Base-by-base conservation (phyloP, 2,329 filamentous ascomycete species). In the Scortechinia acanthostroma region DNA sequence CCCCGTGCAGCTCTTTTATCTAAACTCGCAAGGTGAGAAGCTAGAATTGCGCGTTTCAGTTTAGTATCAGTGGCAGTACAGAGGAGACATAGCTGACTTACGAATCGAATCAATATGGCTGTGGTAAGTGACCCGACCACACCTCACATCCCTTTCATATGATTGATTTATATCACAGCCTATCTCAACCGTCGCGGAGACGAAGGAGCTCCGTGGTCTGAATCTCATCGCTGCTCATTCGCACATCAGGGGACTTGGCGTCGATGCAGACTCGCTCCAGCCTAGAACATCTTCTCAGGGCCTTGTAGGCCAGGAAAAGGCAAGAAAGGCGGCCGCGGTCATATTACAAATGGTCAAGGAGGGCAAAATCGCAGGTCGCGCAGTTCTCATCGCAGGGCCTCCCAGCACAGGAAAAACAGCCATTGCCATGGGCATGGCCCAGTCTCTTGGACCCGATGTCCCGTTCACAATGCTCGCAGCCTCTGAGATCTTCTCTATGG, bases 261-360 rank as follows among this genome's bases (percentile, higher is more conserved):
- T 98, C 56, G 91, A 97, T 72, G 72, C 82, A 48, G 90, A 95
- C 59, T 93, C 89, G 4, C 76, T 98, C 52, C 91, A 95, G 58
- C 91, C 93, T 17, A 83, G 91, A 48, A 67, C 78, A 21, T 77
- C 86, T 42, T 95, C 91, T 14, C 93, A 98, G 64, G 93, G 93
- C 25, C 80, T 98, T 3, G 91, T 98, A 5, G 93, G 93, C 42
- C 93, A 98, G 68, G 85, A 94, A 59, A 95, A 95, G 73, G 93
- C 93, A 46, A 84, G 93, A 49, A 97, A 96, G 68, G 93, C 93
- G 6, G 93, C 93, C 2, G 93, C 91, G 1, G 86, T 98, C 43
- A 95, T 98, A 56, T 71, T 98, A 49, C 90, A 95, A 71, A 98
- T 98, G 93, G 94, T 95, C 57, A 96, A 95, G 70, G 90, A 96